Evolutionary conservation across 1,284 basidiomycete species (phyloP), one percentile per base, ranked within the genome.

Genomic region (Neotropicomus parvogracilis): DNA sequence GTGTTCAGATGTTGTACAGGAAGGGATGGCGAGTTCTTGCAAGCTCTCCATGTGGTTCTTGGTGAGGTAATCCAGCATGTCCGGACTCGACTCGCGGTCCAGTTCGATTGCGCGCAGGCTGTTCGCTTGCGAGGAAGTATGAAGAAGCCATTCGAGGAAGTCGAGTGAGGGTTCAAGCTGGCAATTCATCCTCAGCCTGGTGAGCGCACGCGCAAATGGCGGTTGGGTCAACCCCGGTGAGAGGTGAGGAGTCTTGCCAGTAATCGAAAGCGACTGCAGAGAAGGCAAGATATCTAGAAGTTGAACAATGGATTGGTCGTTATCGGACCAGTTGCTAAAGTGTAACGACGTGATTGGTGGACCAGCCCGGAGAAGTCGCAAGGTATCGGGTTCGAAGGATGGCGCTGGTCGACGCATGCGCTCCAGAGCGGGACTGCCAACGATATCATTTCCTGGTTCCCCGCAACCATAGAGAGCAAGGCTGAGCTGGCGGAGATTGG

Each of bases 291-390:
- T 68, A 46, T 75, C 72, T 54, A 87, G 75, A 29, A 88, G 74
- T 63, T 83, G 80, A 37, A 72, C 66, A 43, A 85, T 67, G n/a
- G 76, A 70, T 31, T 76, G 66, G 43, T 74, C 66, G 59, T 83
- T 79, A 54, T 80, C 76, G 14, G 85, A 81, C 83, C 82, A 86
- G 59, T 87, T 86, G 59, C 73, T 75, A 59, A 87, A 80, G 42
- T 76, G 74, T 7, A 88, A 68, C 9, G 76, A 70, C 9, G 72
- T 66, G 57, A 88, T 79, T 44, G 57, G 62, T 6, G 83, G 80
- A 14, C 79, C 81, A 14, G 72, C 64, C 39, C 69, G 74, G 42
- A 85, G 74, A 32, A 78, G 62, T 12, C 71, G 64, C 33, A 85
- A 64, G 3, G 78, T 81, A 35, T 60, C 58, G 0, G 74, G 70